These are phyloP conservation scores for Rhizoclosmatium globosum DNA, from an alignment of 192 early-diverging fungal species.

Conservation along the genomic window DNA sequence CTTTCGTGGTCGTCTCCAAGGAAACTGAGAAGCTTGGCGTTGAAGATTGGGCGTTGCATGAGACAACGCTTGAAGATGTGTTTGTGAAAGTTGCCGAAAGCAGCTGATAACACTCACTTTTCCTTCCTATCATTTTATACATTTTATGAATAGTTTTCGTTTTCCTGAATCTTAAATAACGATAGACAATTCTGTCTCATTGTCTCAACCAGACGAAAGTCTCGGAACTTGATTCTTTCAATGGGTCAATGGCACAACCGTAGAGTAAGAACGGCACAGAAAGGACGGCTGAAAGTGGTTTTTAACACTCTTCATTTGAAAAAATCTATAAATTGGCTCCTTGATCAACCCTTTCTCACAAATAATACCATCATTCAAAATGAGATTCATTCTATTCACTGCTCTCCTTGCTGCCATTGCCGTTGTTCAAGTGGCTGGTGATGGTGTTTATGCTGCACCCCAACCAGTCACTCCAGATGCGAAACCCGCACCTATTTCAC, in stretches of 20 bases:
- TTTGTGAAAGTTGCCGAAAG: constrained; percentile 59
- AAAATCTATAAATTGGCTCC: neutral
- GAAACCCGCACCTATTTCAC: neutral
- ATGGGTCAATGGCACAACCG: neutral
- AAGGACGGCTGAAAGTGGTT: neutral
- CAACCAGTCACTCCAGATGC: neutral
- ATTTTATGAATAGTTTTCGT: too few species aligned
- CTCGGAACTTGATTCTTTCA: too few species aligned
- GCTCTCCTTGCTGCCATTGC: neutral
- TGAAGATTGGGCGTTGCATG: constrained; percentile 73
- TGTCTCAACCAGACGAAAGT: too few species aligned
- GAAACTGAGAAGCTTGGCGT: constrained; percentile 21
- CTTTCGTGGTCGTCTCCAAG: constrained; percentile 34
- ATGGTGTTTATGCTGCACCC: neutral
- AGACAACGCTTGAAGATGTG: constrained; percentile 78
- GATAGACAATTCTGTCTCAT: too few species aligned
- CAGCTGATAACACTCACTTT: neutral
- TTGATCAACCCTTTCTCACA: neutral
- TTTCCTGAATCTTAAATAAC: too few species aligned
- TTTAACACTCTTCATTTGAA: neutral
- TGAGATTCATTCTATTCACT: neutral
- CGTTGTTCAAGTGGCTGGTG: neutral
- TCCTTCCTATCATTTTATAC: too few species aligned
- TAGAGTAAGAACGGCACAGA: neutral
- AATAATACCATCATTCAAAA: neutral